Conservation (phyloP, 805 yeast genomes). For the Candida methanosorbosa region DNA sequence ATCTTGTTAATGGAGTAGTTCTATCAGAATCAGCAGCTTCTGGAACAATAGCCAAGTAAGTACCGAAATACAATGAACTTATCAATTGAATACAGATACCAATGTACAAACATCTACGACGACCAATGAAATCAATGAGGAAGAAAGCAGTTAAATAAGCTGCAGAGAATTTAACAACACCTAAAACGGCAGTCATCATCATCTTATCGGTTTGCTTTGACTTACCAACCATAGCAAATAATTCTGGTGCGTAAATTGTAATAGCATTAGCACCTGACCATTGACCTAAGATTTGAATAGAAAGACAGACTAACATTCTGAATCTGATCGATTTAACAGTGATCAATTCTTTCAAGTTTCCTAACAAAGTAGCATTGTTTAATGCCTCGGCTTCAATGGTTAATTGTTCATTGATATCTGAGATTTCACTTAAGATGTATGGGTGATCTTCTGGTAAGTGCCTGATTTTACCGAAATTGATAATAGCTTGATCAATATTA, state of each 20-base stretch:
- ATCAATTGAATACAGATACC: constrained; percentile 38
- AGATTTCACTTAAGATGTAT: constrained; percentile 39
- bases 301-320: constrained; percentile 34
- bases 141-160: constrained; percentile 46
- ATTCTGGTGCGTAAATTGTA: constrained; percentile 48
- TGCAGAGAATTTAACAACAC: constrained; percentile 41
- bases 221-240: constrained; percentile 39
- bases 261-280: constrained; percentile 55
- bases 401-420: constrained; percentile 42
- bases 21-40: constrained; percentile 27
- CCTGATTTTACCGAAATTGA: constrained; percentile 33
- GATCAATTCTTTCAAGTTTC: constrained; percentile 26
- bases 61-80: constrained; percentile 36
- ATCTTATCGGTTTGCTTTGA: constrained; percentile 27
- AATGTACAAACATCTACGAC: constrained; percentile 39
- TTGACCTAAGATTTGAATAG: constrained; percentile 41
- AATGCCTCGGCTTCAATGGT: constrained; percentile 17
- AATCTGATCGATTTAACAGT: constrained; percentile 32
- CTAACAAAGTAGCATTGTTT: constrained; percentile 13
- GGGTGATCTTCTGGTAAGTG: constrained; percentile 37
- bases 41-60: constrained; percentile 37
- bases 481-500: constrained; percentile 29
- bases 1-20: constrained; percentile 21
- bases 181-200: constrained; percentile 43
- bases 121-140: constrained; percentile 43